phyloP scores from a whole-genome alignment of 768 basidiomycete species.

The Daedalea quercina region DNA sequence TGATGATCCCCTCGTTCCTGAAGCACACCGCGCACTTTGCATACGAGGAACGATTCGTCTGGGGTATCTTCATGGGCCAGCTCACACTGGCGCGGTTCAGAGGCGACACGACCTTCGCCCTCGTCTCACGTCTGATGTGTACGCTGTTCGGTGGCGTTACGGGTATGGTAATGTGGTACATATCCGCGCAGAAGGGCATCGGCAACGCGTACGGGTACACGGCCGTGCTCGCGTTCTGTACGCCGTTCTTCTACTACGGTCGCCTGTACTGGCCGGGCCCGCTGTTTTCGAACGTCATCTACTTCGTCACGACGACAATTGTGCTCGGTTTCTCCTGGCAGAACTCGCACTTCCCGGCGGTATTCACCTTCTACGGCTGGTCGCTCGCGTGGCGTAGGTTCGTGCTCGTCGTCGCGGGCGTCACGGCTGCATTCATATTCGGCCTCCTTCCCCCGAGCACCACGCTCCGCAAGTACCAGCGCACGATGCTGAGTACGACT shows the following conservation, averaged over 20 bases:
- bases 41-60: conserved; percentile 60
- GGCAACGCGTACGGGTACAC: conserved; percentile 70
- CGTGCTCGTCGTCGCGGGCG: conserved; percentile 63
- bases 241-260: conserved; percentile 68
- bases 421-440: conserved; percentile 69
- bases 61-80: conserved; percentile 76
- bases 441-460: conserved; percentile 71
- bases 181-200: conserved; percentile 50
- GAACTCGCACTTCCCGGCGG: conserved; percentile 40
- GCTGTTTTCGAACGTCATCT: conserved; percentile 65
- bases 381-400: conserved; percentile 73
- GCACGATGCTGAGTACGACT: conserved; percentile 61
- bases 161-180: conserved; percentile 70
- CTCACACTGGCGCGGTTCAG: conserved; percentile 64
- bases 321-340: conserved; percentile 74
- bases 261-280: conserved; percentile 69
- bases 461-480: conserved; percentile 69
- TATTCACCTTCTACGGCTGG: conserved; percentile 51
- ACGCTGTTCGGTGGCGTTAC: conserved; percentile 61
- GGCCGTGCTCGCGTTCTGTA: conserved; percentile 58
- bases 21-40: conserved; percentile 49
- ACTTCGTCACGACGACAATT: conserved; percentile 56
- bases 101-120: conserved; percentile 68
- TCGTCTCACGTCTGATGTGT: conserved; percentile 51
- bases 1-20: conserved; percentile 56